Evolutionary conservation across 495 filamentous ascomycete genomes (phyloP), one percentile per base, ranked within the genome.

Genomic region (Parachaetomium inaequale): DNA sequence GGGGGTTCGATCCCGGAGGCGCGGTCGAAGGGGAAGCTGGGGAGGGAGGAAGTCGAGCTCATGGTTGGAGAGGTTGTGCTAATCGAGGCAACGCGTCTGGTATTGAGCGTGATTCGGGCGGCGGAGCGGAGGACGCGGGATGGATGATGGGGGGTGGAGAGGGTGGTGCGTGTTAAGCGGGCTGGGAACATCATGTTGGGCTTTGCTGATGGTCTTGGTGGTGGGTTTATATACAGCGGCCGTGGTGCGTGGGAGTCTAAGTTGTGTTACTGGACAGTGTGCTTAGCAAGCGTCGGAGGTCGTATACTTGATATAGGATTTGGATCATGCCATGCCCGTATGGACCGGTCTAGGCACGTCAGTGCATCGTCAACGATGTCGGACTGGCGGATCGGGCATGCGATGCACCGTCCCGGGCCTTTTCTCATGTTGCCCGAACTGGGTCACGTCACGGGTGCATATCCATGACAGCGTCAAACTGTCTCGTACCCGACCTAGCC

Each of bases 11-110:
- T 57, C 11, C 67, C 72, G 17, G 70, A 67, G n/a, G 76, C 70
- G 12, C 79, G 72, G 10, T 65, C 47, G 62, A 82, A 81, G 38
- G 79, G 78, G 64, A 81, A 82, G 42, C 31, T 32, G 11, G 67
- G 69, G 15, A 51, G 10, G 34, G 8, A 2, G 34, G 34, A 4
- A 12, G 34, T 5, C 12, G 36, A 40, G 36, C 12, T 15, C 36
- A 40, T 40, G 1, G 36, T 17, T 15, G 36, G 5, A n/a, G n/a
- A n/a, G 10, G 36, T 40, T 40, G 36, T 36, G 36, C 36, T 40
- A 15, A 15, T 36, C 8, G 34, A 11, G 34, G n/a, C n/a, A n/a
- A n/a, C n/a, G n/a, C n/a, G n/a, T n/a, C n/a, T n/a, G n/a, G n/a
- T n/a, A n/a, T n/a, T n/a, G n/a, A n/a, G n/a, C n/a, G n/a, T n/a